Conservation (phyloP, 805 yeast species). For the Isabelozyma pseudorhagii region DNA sequence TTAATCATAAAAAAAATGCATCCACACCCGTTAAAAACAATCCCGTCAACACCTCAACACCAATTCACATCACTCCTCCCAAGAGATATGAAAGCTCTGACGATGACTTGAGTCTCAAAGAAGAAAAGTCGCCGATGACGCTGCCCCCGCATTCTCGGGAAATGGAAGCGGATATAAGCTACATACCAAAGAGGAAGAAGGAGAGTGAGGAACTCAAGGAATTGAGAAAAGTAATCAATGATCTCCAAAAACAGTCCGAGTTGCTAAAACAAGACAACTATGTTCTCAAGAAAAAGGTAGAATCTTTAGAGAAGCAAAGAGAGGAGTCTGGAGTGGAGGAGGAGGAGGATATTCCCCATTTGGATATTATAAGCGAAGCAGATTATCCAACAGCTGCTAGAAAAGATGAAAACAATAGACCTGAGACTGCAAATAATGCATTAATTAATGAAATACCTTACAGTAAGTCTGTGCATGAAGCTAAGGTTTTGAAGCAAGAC, state of each 20-base stretch:
- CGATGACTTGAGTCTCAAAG: neutral
- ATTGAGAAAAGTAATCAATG: neutral
- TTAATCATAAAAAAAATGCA: neutral
- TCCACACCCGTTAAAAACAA: neutral
- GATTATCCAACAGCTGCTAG: neutral
- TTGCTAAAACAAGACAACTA: neutral
- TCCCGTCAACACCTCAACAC: neutral
- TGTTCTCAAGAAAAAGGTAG: neutral
- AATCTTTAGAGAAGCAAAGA: neutral
- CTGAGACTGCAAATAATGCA: too few species aligned
- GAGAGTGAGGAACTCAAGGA: neutral
- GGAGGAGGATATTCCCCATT: neutral
- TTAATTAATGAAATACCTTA: too few species aligned
- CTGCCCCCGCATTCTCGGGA: neutral
- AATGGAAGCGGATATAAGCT: neutral
- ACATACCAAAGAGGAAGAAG: neutral
- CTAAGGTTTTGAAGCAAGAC: neutral
- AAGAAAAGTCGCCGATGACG: neutral
- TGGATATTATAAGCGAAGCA: neutral
- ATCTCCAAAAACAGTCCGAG: neutral
- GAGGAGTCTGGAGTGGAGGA: neutral
- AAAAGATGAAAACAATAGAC: too few species aligned
- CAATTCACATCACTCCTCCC: neutral
- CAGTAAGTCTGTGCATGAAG: neutral
- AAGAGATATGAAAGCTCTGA: neutral